Conservation (phyloP, 257 asterid genomes). For the Ehretia macrophylla region DNA sequence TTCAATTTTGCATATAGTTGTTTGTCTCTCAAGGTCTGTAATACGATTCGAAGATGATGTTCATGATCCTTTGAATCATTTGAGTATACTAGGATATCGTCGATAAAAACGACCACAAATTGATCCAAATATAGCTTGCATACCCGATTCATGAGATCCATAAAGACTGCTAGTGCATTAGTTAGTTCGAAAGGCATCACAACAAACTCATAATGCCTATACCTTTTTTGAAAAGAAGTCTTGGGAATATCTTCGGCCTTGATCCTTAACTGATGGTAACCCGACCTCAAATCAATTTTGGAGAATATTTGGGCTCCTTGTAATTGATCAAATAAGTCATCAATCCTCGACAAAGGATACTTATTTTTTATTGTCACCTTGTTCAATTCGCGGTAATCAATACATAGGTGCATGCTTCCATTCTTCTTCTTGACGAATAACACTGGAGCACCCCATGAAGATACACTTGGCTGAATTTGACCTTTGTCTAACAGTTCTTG, state of each 20-base stretch:
- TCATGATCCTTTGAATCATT: not conserved
- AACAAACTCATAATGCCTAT: too few relatives aligned
- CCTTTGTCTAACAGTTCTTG: too few relatives aligned
- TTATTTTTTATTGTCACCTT: too few relatives aligned
- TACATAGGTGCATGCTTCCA: not conserved
- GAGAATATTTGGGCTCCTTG: not conserved
- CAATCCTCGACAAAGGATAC: not conserved
- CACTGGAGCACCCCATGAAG: not conserved
- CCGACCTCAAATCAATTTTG: not conserved
- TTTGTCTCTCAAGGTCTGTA: not conserved
- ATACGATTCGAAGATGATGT: not conserved
- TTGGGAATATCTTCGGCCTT: not conserved
- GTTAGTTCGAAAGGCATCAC: too few relatives aligned
- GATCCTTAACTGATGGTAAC: not conserved
- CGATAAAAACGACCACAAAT: too few relatives aligned
- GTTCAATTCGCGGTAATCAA: not conserved
- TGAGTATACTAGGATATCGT: not conserved
- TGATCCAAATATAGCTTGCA: not conserved
- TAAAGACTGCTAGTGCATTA: not conserved
- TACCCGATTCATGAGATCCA: not conserved
- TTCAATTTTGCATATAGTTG: not conserved
- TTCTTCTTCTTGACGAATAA: slow-evolving; percentile 1
- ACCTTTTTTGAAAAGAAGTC: not conserved
- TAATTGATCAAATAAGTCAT: not conserved
- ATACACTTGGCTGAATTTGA: too few relatives aligned